Evolutionary conservation across 495 filamentous ascomycete species (phyloP).

Genomic region (Aspergillus taichungensis): DNA sequence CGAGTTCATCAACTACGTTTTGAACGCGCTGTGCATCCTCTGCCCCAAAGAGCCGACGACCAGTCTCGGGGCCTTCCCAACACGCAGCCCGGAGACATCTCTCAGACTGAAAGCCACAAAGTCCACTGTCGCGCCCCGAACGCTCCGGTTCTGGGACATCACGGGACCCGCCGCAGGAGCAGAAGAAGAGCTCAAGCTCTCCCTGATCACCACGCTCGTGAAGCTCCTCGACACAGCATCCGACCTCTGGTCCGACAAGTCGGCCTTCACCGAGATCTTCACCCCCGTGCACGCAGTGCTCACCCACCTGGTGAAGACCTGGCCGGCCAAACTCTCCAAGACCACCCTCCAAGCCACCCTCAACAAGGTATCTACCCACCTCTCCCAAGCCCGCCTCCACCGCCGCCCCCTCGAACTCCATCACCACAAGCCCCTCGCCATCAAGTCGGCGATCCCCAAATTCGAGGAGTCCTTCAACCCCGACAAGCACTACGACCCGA

Average conservation of each 20-base stretch:
- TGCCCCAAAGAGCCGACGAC: constrained; percentile 41
- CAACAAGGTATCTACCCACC: constrained; percentile 34
- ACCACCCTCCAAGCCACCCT: constrained; percentile 26
- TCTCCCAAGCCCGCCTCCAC: constrained; percentile 47
- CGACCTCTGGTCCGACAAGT: constrained; percentile 53
- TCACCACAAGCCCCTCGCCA: constrained; percentile 78
- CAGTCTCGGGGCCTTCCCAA: constrained; percentile 48
- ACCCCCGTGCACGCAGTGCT: constrained; percentile 48
- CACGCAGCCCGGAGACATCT: constrained; percentile 46
- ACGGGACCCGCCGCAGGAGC: constrained; percentile 13
- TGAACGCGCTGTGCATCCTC: constrained; percentile 66
- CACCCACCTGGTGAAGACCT: constrained; percentile 44
- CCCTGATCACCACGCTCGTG: constrained; percentile 48
- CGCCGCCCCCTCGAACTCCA: constrained; percentile 81
- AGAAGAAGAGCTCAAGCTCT: constrained; percentile 44
- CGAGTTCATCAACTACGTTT: constrained; percentile 71
- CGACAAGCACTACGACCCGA: constrained; percentile 89
- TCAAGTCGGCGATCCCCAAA: constrained; percentile 83
- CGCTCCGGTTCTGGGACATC: constrained; percentile 50
- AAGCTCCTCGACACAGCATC: constrained; percentile 50
- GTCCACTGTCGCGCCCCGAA: constrained; percentile 16
- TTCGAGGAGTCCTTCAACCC: constrained; percentile 96
- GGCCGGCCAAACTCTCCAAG: constrained; percentile 41
- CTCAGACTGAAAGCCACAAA: constrained; percentile 38
- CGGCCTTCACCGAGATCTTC: constrained; percentile 70